Evolutionary conservation across 805 yeast genomes (phyloP).

Genomic region (Starmera dryadoides): DNA sequence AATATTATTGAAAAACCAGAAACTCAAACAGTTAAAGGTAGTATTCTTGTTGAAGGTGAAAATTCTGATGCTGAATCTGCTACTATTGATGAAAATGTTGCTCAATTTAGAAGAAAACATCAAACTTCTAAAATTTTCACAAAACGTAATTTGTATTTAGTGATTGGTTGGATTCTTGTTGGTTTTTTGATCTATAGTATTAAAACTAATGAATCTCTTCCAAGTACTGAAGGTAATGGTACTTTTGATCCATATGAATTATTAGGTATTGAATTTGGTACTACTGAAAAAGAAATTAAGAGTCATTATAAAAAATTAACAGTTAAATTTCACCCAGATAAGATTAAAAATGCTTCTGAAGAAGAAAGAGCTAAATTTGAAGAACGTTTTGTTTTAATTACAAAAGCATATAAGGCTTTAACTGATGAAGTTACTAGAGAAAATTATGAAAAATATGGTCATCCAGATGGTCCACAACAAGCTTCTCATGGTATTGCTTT

Average conservation of each 20-base stretch:
- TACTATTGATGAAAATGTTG: constrained; percentile 5
- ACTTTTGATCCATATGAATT: constrained; percentile 89
- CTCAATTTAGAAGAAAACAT: constrained; percentile 1
- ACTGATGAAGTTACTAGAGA: constrained; percentile 84
- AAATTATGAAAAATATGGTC: constrained; percentile 83
- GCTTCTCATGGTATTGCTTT: constrained; percentile 89
- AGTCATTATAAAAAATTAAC: constrained; percentile 82
- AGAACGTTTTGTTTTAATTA: constrained; percentile 69
- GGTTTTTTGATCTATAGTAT: constrained; percentile 31
- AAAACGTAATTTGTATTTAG: constrained; percentile 8
- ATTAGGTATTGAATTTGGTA: constrained; percentile 60
- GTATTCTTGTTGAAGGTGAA: constrained; percentile 5
- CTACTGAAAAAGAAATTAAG: constrained; percentile 73
- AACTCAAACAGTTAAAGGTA: neutral
- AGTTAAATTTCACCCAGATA: constrained; percentile 89
- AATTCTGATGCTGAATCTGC: constrained; percentile 1
- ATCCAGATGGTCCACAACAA: constrained; percentile 97
- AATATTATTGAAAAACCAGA: constrained; percentile 1
- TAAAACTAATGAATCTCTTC: constrained; percentile 29
- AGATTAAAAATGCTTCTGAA: constrained; percentile 54
- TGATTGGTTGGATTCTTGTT: constrained; percentile 20
- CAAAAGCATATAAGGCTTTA: constrained; percentile 89
- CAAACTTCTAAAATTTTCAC: constrained; percentile 5
- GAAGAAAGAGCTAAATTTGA: constrained; percentile 56
- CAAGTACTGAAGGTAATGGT: constrained; percentile 32